Conservation (phyloP, 73 alveolate genomes). For the Paramecium sexaurelia region DNA sequence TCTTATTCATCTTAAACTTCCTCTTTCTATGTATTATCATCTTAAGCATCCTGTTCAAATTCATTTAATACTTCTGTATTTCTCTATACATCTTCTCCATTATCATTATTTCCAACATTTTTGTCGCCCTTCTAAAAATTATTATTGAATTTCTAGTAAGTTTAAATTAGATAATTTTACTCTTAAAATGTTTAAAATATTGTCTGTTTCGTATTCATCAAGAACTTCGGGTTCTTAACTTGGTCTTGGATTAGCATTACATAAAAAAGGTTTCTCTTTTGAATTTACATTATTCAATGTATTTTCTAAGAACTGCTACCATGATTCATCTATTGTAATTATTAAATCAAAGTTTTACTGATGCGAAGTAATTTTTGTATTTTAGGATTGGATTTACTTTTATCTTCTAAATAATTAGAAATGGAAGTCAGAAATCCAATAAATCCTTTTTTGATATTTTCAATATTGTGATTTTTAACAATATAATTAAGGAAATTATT, state of each 20-base stretch:
- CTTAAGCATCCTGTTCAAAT: not conserved
- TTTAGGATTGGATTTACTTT: not conserved
- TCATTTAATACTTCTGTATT: not conserved
- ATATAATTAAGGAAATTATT: not conserved
- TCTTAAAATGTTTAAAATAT: not conserved
- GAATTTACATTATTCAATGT: not conserved
- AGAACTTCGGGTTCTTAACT: not conserved
- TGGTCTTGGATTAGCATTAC: constrained; percentile 41
- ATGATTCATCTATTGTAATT: not conserved
- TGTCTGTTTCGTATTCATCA: constrained; percentile 10
- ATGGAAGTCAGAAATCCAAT: not conserved
- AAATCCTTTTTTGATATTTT: not conserved
- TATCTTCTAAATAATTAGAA: not conserved
- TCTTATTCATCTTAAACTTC: not conserved
- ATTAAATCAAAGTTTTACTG: not conserved
- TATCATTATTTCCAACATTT: not conserved
- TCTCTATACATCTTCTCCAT: not conserved
- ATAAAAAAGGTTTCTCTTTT: constrained; percentile 21
- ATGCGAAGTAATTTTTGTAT: not conserved
- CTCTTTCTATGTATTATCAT: not conserved
- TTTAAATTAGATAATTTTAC: not conserved
- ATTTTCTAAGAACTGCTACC: not conserved
- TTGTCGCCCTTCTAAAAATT: not conserved
- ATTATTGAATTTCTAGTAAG: not conserved
- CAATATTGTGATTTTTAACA: not conserved